Evolutionary conservation across 371 early-diverging fungal species (phyloP), one percentile per base, ranked within the genome.

Genomic region (Mucor lusitanicus): DNA sequence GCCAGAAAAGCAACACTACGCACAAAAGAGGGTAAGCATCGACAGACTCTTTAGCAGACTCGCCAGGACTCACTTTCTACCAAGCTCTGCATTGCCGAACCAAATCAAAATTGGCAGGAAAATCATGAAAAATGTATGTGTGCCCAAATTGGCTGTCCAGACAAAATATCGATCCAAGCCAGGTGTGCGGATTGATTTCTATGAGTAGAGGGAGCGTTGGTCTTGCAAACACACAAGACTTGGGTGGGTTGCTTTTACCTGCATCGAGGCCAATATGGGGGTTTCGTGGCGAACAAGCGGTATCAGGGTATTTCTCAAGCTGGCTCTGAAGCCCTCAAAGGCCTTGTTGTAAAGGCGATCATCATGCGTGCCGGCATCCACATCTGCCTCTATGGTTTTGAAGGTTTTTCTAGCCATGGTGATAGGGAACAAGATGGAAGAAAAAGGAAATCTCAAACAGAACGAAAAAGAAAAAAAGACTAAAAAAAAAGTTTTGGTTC

Each of bases 41-140:
- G 3, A 19, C 12, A 33, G 6, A 28, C 2, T 32, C 5, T n/a
- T 40, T 48, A 2, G 21, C 42, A 35, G 15, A 33, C 8, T 8
- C 30, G 30, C 30, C 30, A 2, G 19, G n/a, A 46, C 55, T 56
- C 78, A 87, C 88, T 85, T 82, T 72, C 86, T 83, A 17, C 84
- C 88, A 40, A 87, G 70, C 63, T 80, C 75, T 9, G 81, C 81
- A 55, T 81, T 81, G 39, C 87, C 88, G 63, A 92, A 90, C 92
- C 91, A 91, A 64, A 91, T 88, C 28, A 91, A 72, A 30, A 88
- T 71, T 6, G 93, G 93, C 23, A 91, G 69, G 54, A 87, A 83
- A 17, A 90, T 69, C 83, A 92, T 80, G 75, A 90, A 92, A 58
- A 90, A 90, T 8, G 90, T 88, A 60, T 91, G 92, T 46, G 89